phyloP scores from a whole-genome alignment of 2,329 filamentous ascomycete species.

The Cladosporium sp. region DNA sequence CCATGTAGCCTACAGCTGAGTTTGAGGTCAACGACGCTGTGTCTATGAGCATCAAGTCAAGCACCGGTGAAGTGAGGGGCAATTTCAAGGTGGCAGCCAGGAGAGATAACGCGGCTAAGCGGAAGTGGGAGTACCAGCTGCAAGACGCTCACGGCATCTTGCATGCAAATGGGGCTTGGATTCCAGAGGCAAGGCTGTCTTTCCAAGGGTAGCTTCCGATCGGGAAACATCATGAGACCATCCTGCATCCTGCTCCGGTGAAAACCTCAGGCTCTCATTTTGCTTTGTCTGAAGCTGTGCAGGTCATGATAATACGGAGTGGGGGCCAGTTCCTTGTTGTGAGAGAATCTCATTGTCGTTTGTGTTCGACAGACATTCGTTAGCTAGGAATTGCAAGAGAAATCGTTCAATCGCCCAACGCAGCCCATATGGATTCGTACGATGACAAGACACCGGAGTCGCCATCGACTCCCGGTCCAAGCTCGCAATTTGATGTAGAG shows the following conservation, averaged over 20 bases:
- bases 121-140: neutral
- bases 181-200: neutral
- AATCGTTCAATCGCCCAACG: neutral
- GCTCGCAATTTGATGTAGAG: neutral
- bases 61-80: neutral
- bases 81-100: neutral
- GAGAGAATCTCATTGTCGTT: no score
- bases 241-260: neutral
- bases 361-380: no score
- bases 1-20: neutral
- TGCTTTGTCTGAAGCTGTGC: no score
- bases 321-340: no score
- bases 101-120: neutral
- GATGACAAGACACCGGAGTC: neutral
- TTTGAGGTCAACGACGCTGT: neutral
- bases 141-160: neutral
- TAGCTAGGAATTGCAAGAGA: no score
- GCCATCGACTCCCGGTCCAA: neutral
- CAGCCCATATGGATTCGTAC: neutral
- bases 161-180: neutral
- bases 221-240: no score
- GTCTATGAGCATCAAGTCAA: neutral
- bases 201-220: neutral
- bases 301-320: no score
- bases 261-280: neutral